Evolutionary conservation across 257 asterid species (phyloP), one percentile per base, ranked within the genome.

Genomic region (Leonotis leonurus): DNA sequence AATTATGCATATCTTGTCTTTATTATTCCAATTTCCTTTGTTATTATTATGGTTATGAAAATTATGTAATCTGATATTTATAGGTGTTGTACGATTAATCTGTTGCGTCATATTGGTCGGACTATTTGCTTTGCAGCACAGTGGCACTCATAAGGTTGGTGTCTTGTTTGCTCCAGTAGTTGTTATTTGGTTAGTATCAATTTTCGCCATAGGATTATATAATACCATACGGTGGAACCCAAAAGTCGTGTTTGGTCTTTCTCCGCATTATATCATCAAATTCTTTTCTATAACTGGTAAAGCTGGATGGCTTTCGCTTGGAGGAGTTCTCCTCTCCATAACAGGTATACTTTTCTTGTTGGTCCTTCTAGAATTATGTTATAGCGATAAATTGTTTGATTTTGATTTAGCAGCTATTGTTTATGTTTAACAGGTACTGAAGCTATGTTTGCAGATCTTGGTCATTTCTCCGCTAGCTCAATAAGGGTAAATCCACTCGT

Each of bases 361-460:
- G 27, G 30, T 21, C 20, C 52, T 35, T 54, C 63, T 46, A n/a
- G 26, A 21, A 35, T 49, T 33, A 18, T 37, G 37, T 16, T 37
- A 1, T 29, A 27, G 35, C 53, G 65, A 12, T 64, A 39, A 2
- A 69, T 56, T 13, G 14, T 57, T 17, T 41, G 40, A 12, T 33
- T 33, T 8, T 33, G 39, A 33, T 6, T 33, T 6, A 30, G 36
- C 6, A 40, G 36, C 37, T 32, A 4, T 57, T n/a, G 32, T 70
- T 52, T 66, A 56, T 74, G 68, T 56, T 63, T 59, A 56, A 54
- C 77, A 92, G 99, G 99, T 68, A 86, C 99, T 12, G 99, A 92
- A 77, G 96, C 99, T 49, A 89, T 92, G 99, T 92, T 85, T 73
- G 99, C 99, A 18, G 96, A 92, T 78, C 89, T 92, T 75, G 99